Base-by-base conservation (phyloP, 192 early-diverging fungal genomes). In the Coemansia sp. region DNA sequence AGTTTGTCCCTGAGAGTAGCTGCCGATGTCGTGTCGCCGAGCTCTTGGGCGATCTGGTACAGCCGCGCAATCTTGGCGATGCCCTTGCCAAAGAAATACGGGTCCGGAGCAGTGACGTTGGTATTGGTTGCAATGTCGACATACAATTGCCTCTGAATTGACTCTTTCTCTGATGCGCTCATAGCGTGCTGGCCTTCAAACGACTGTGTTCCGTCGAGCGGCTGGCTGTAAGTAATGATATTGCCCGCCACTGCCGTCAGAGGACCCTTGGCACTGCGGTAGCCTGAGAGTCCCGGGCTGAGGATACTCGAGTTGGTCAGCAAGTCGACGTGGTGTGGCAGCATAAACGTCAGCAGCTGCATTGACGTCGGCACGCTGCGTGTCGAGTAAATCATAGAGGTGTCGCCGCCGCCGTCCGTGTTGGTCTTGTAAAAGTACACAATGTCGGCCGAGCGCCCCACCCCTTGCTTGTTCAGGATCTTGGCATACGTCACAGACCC, bases 81-180 rank as follows among this genome's bases (percentile, higher is more conserved):
- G 22, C 78, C 72, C 72, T 86, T 86, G 58, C 87, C 87, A 58
- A 83, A 88, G 63, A 85, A 87, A 68, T 88, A 88, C 20, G 84
- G 84, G 12, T 87, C 85, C 33, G 53, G 62, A 3, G 83, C 75
- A 0, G 73, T 76, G 7, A 85, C 68, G 3, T 66, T 75, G n/a
- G 44, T 58, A 40, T 29, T 65, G 1, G 66, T 16, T 0, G 68
- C 69, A 62, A 72, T 65, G 66, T 88, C 87, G 33, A 53, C 69
- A 13, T 64, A 49, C 43, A 88, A 65, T 67, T 81, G 79, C 49
- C 70, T 64, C 43, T 74, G 64, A 22, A 88, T 65, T 34, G 68
- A 20, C 2, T 20, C 55, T 36, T 65, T 55, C 67, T 85, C 81
- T 24, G 53, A 53, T 5, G 65, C 62, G 16, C 38, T 33, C n/a